Evolutionary conservation across 345 rosid genomes (phyloP).

Genomic region (Lepidium africanum): DNA sequence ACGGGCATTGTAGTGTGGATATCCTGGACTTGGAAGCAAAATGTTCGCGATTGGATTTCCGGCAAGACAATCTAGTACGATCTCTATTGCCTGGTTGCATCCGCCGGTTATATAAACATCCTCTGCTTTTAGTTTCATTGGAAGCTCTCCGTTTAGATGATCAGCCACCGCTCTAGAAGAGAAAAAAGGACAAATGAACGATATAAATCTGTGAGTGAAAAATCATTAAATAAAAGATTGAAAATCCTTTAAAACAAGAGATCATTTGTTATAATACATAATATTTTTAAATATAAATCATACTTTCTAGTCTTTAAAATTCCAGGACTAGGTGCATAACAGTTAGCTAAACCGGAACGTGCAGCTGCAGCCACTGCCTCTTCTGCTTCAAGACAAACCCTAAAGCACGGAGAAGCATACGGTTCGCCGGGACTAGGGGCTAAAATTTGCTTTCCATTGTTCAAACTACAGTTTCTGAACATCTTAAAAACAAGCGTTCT

Average conservation of each 20-base stretch:
- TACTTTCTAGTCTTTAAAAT: constrained; percentile 44
- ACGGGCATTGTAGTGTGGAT: constrained; percentile 30
- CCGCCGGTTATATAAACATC: constrained; percentile 41
- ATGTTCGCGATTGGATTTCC: constrained; percentile 36
- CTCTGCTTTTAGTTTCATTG: constrained; percentile 30
- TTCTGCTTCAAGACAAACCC: constrained; percentile 31
- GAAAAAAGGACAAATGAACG: too few relatives aligned
- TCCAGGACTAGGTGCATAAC: constrained; percentile 33
- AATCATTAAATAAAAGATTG: too few relatives aligned
- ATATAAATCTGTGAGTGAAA: too few relatives aligned
- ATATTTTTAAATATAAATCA: not conserved
- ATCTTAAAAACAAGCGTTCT: constrained; percentile 26
- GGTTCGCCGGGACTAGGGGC: constrained; percentile 52
- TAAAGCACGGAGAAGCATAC: constrained; percentile 35
- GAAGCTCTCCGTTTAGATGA: constrained; percentile 28
- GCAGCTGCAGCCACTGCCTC: constrained; percentile 36
- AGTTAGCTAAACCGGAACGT: constrained; percentile 34
- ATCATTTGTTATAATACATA: too few relatives aligned
- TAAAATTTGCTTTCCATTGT: constrained; percentile 17
- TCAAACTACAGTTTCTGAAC: constrained; percentile 16
- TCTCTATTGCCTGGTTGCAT: constrained; percentile 41
- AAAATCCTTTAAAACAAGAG: too few relatives aligned
- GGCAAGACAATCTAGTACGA: constrained; percentile 27
- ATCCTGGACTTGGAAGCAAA: constrained; percentile 19
- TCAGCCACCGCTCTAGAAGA: constrained; percentile 34